Conservation (phyloP, 1,284 basidiomycete species). For the Ganoderma boninense region DNA sequence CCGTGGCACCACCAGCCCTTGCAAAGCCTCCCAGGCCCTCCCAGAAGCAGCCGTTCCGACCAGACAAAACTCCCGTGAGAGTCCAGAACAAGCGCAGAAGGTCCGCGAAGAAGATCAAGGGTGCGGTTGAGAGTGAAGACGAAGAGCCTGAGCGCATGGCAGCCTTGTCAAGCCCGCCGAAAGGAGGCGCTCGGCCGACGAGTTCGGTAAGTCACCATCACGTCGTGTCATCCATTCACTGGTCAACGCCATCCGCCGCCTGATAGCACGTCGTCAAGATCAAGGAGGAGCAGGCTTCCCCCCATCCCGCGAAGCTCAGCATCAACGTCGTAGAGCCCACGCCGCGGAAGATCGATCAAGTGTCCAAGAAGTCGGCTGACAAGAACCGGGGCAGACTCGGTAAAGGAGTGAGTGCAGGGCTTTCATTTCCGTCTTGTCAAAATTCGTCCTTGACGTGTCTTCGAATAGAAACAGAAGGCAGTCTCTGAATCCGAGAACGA, state of each 20-base stretch:
- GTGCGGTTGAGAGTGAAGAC: not conserved
- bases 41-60: not conserved
- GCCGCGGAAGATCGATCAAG: not conserved
- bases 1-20: not conserved
- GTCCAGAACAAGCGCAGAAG: not conserved
- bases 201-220: not conserved
- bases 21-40: not conserved
- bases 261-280: not conserved
- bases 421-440: no score
- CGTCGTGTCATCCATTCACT: not conserved
- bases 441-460: no score
- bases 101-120: not conserved
- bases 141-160: not conserved
- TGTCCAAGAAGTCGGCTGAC: not conserved
- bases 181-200: not conserved
- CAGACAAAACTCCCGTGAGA: not conserved
- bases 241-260: not conserved
- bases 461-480: no score
- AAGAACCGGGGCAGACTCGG: not conserved
- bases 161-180: not conserved
- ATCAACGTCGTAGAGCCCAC: not conserved
- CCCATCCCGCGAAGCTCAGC: not conserved
- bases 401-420: not conserved
- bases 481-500: no score
- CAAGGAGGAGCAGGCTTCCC: not conserved